Conservation (phyloP, 2,329 filamentous ascomycete genomes). For the Chrysoporthe cubensis region DNA sequence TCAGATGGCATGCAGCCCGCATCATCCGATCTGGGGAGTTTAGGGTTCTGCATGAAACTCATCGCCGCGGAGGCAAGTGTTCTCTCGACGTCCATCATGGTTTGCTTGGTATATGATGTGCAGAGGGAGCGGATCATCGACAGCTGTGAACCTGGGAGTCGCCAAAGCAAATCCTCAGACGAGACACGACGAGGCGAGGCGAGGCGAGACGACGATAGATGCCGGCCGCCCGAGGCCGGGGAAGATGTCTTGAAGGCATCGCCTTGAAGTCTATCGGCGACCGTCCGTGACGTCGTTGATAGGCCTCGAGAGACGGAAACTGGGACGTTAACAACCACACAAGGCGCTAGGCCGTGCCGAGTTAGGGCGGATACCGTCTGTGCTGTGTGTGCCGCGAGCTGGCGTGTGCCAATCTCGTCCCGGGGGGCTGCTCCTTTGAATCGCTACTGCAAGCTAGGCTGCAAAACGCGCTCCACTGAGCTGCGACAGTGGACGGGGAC, state of each 20-base stretch:
- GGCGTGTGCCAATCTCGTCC: neutral
- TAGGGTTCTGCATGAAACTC: neutral
- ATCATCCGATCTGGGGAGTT: neutral
- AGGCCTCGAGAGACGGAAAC: neutral
- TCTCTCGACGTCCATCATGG: neutral
- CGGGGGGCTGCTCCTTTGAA: neutral
- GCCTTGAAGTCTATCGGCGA: neutral
- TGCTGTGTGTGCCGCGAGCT: neutral
- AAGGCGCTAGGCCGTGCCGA: neutral
- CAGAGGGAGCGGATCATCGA: neutral
- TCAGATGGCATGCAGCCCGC: neutral
- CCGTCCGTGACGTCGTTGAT: neutral
- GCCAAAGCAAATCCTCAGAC: neutral
- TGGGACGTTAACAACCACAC: neutral
- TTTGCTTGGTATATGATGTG: neutral
- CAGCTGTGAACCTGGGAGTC: neutral
- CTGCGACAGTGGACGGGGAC: conserved; percentile 8
- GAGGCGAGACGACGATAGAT: neutral
- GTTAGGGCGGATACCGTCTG: neutral
- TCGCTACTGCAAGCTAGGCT: conserved; percentile 1
- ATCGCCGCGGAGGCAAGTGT: neutral
- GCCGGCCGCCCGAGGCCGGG: neutral
- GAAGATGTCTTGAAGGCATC: neutral
- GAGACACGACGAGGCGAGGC: neutral
- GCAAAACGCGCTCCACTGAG: conserved; percentile 3